Conservation (phyloP, 2,329 filamentous ascomycete species). For the Beauveria varroae region DNA sequence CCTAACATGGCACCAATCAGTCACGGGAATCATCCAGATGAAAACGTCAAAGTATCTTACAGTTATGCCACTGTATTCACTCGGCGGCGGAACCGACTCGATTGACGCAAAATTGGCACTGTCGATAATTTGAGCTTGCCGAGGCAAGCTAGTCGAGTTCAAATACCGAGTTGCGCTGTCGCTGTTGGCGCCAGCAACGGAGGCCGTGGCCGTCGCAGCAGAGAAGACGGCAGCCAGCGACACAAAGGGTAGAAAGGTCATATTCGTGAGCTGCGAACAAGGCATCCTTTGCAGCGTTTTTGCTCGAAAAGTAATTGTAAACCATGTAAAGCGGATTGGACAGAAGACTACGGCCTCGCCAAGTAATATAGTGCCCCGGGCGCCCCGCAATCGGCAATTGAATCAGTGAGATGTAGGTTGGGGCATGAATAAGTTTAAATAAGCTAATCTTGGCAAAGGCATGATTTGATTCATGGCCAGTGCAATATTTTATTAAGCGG, state of each 20-base stretch:
- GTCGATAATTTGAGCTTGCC: neutral
- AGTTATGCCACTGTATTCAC: constrained; percentile 3
- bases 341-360: too few relatives aligned
- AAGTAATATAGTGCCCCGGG: neutral
- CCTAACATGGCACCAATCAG: constrained; percentile 15
- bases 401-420: neutral
- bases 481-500: too few relatives aligned
- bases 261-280: neutral
- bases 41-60: constrained; percentile 16
- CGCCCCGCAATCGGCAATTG: constrained; percentile 7
- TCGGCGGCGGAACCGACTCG: constrained; percentile 15
- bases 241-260: neutral
- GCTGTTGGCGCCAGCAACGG: neutral
- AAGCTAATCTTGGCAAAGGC: neutral
- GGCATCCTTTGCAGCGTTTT: neutral
- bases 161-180: neutral
- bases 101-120: neutral
- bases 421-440: neutral
- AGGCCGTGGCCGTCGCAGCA: neutral
- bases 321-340: neutral
- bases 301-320: too few relatives aligned
- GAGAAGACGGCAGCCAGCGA: constrained; percentile 2
- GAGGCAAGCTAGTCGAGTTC: neutral
- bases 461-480: too few relatives aligned
- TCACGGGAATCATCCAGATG: neutral